Conservation (phyloP, 768 basidiomycete genomes). For the Lactarius vividus region DNA sequence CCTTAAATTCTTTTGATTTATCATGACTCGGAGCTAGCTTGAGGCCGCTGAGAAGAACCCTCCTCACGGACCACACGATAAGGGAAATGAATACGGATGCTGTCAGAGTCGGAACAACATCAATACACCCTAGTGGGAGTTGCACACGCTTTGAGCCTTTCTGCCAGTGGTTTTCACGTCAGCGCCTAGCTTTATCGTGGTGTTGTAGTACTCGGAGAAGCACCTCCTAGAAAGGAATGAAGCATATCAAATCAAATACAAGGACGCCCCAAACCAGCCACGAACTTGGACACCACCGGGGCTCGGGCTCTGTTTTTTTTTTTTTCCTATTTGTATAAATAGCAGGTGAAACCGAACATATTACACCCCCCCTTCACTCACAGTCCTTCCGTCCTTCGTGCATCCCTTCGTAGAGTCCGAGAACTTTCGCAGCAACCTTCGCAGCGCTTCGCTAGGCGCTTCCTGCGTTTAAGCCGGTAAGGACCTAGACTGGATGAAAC, state of each 20-base stretch:
- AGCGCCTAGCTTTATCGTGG: neutral
- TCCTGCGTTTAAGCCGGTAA: neutral
- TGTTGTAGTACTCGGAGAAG: slow-evolving; percentile 1
- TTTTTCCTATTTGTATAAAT: neutral
- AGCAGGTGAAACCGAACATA: neutral
- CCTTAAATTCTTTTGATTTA: neutral
- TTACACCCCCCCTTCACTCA: neutral
- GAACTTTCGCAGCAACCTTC: neutral
- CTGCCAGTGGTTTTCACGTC: neutral
- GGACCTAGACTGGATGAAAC: neutral
- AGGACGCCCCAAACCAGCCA: neutral
- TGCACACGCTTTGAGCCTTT: neutral
- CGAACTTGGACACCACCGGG: neutral
- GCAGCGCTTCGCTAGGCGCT: neutral
- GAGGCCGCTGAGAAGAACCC: too few species aligned
- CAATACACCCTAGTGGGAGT: neutral
- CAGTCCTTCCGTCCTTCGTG: neutral
- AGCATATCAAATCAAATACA: neutral
- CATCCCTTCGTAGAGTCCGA: neutral
- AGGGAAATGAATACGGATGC: neutral
- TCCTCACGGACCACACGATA: neutral
- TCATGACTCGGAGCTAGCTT: neutral
- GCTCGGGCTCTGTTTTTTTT: neutral
- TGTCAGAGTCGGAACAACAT: neutral
- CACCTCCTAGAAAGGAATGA: neutral